Conservation (phyloP, 345 rosid genomes). For the Gossypium thurberi region DNA sequence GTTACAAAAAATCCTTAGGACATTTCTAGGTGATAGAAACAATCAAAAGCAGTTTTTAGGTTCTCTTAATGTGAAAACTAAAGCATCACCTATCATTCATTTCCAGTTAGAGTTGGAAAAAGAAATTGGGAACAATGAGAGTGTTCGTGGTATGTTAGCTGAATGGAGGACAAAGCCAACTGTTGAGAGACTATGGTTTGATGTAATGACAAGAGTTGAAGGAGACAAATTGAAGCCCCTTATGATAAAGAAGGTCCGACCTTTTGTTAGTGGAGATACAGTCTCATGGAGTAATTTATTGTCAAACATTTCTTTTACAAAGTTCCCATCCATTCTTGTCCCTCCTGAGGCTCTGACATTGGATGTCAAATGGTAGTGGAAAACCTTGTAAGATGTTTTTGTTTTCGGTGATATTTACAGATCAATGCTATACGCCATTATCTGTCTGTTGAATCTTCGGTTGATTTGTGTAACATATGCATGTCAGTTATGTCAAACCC, state of each 20-base stretch:
- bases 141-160: slow-evolving; percentile 19
- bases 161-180: slow-evolving; percentile 67
- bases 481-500: neutral
- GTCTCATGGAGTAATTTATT: slow-evolving; percentile 62
- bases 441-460: neutral
- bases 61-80: slow-evolving; percentile 37
- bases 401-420: neutral
- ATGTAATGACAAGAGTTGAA: slow-evolving; percentile 51
- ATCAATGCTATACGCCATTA: neutral
- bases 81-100: slow-evolving; percentile 37
- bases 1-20: slow-evolving; percentile 37
- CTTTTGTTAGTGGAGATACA: slow-evolving; percentile 53
- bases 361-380: slow-evolving; percentile 65
- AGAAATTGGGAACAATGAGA: slow-evolving; percentile 33
- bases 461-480: neutral
- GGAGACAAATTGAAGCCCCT: slow-evolving; percentile 47
- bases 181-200: slow-evolving; percentile 58
- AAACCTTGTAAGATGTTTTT: slow-evolving; percentile 4
- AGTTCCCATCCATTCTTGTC: slow-evolving; percentile 63
- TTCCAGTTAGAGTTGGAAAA: slow-evolving; percentile 63
- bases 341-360: slow-evolving; percentile 78
- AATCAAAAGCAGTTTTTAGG: slow-evolving; percentile 19
- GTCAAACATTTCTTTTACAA: slow-evolving; percentile 66
- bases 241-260: slow-evolving; percentile 42
- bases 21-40: slow-evolving; percentile 30